A percentile compares a stretch with the other conserved stretches of the same genome.
phyloP scores from a whole-genome alignment of 345 rosid genomes.

The Salix viminalis region DNA sequence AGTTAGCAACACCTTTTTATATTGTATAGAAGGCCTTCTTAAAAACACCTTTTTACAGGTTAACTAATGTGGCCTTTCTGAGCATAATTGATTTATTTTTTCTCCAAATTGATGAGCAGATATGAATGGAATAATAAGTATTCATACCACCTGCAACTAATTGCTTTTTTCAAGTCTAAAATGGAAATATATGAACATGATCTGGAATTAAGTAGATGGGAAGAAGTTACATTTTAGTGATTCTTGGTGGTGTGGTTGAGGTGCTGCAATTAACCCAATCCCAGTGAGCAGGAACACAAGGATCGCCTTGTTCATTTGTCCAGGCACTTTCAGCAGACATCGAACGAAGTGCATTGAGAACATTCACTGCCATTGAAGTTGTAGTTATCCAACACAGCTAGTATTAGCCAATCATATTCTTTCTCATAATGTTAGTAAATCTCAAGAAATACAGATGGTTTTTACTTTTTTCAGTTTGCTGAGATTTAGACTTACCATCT shows the following conservation, averaged over 20 bases:
- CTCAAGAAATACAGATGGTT: neutral
- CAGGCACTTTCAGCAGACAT: conserved; percentile 49
- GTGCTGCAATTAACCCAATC: conserved; percentile 81
- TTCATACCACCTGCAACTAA: neutral
- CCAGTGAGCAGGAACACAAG: conserved; percentile 81
- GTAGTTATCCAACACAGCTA: conserved; percentile 9
- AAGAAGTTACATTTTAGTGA: conserved; percentile 74
- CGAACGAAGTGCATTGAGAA: conserved; percentile 48
- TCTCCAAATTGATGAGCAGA: neutral
- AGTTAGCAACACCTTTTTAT: neutral
- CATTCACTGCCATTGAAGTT: conserved; percentile 47
- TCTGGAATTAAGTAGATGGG: neutral
- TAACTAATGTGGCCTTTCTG: neutral
- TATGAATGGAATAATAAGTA: neutral
- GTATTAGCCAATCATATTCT: conserved; percentile 6
- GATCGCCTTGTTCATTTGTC: conserved; percentile 82
- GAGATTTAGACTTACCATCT: conserved; percentile 54
- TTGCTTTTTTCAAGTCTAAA: neutral
- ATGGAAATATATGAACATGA: conserved; percentile 8
- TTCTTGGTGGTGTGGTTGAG: conserved; percentile 65
- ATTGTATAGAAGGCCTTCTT: neutral
- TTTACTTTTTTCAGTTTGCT: neutral
- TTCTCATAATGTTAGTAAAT: neutral
- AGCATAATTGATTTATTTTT: neutral
- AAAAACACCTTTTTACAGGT: too few relatives aligned